These are phyloP conservation scores for Chrysoporthe deuterocubensis DNA, from an alignment of 2,329 filamentous ascomycete species.

Conservation along the genomic window DNA sequence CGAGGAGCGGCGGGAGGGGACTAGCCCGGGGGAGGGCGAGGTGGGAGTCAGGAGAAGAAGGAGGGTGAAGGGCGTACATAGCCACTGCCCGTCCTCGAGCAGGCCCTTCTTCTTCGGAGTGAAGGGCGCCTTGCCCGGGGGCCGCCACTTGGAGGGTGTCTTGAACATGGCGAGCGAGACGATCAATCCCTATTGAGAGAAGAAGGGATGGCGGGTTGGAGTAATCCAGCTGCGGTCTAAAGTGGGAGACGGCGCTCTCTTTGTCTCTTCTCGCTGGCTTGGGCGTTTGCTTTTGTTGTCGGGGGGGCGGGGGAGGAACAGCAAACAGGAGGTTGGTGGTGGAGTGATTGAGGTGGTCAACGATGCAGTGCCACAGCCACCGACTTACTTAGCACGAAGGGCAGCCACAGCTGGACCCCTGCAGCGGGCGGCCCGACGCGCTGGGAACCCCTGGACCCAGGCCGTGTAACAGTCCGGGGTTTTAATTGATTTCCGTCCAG, in stretches of 20 bases:
- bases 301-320: too few species aligned
- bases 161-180: conserved; percentile 19
- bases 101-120: conserved; percentile 29
- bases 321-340: neutral
- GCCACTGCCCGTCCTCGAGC: conserved; percentile 35
- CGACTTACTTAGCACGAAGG: neutral
- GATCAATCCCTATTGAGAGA: neutral
- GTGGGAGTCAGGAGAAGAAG: neutral
- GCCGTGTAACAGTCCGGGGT: neutral
- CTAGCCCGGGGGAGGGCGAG: neutral
- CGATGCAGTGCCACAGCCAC: neutral
- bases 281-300: too few species aligned
- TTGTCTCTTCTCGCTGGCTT: too few species aligned
- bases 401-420: conserved; percentile 1
- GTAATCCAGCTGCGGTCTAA: too few species aligned
- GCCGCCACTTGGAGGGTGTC: conserved; percentile 23
- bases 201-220: neutral
- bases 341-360: neutral
- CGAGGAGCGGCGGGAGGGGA: neutral
- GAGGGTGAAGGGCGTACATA: conserved; percentile 31
- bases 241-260: too few species aligned
- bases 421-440: neutral
- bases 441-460: neutral
- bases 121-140: conserved; percentile 3
- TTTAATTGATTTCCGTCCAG: conserved; percentile 1